Base-by-base conservation (phyloP, 2,329 filamentous ascomycete species). In the Ophiostoma tasmaniense region DNA sequence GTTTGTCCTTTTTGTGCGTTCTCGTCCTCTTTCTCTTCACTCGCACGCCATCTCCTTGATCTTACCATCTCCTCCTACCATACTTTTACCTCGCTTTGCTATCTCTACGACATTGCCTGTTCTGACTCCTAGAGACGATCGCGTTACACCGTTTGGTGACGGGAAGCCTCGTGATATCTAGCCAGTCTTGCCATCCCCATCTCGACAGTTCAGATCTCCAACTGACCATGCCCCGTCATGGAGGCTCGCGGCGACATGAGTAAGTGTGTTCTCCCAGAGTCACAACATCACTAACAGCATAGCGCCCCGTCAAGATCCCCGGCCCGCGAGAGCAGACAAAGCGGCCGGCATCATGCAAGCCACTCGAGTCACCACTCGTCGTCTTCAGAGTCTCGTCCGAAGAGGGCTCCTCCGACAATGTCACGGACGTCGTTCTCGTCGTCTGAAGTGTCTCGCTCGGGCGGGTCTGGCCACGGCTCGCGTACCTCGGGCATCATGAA, bases 401-500 rank as follows among this genome's bases (percentile, higher is more conserved):
- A 33, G 22, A 37, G 33, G 14, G 61, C 11, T 10, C 7, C 33
- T 37, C 33, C 61, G 33, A 22, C 8, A 11, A 20, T 39, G n/a
- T 65, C 64, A 20, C 64, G 35, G 11, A 20, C 64, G 1, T 65
- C 37, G 4, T 64, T 33, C 6, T 30, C 64, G 3, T 45, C 22
- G n/a, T 64, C 61, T 6, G 61, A 37, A 14, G 33, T 64, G 20
- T 45, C 37, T 25, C 64, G 64, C 22, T 39, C 64, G 2, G 13
- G 25, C 35, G 35, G 28, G 10, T 39, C 37, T 13, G 62, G 67
- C 7, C 66, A 50, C 2, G 52, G 64, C 8, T 66, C 66, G 13
- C 67, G 69, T 13, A 52, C 71, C 0, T 70, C 71, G 1, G 52
- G 30, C 42, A 64, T 66, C 10, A 37, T 72, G 28, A 70, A 55